Evolutionary conservation across 441 rosid genomes (phyloP).

Genomic region (Pelargonium citronellum): DNA sequence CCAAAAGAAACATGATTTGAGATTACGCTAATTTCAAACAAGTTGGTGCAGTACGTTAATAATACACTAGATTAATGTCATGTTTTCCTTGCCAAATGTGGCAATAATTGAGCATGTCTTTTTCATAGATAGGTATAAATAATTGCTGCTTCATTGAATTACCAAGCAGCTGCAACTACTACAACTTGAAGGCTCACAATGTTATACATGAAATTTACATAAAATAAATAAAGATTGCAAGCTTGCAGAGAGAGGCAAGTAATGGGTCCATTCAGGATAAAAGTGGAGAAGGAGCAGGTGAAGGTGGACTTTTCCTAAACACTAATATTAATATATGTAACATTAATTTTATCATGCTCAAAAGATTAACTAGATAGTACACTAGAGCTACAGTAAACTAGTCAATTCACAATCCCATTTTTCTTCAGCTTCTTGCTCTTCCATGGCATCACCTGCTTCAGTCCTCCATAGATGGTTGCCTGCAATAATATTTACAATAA

Average conservation of each 20-base stretch:
- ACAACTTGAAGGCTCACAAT: too few species aligned
- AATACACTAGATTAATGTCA: neutral
- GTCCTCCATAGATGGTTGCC: conserved; percentile 1
- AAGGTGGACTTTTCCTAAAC: neutral
- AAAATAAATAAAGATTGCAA: neutral
- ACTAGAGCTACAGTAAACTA: neutral
- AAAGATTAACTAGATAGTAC: neutral
- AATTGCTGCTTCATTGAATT: neutral
- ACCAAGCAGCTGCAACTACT: too few species aligned
- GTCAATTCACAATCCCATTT: neutral
- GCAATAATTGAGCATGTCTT: neutral
- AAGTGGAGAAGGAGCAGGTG: neutral
- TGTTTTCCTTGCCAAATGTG: neutral
- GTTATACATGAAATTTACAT: too few species aligned
- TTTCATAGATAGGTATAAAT: neutral
- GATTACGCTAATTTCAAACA: too few species aligned
- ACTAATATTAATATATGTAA: too few species aligned
- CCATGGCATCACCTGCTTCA: neutral
- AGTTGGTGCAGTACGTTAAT: neutral
- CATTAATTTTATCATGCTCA: neutral
- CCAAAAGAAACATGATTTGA: neutral
- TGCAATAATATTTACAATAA: too few species aligned
- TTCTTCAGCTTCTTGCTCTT: neutral
- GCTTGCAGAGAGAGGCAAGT: neutral
- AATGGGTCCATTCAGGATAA: neutral